Evolutionary conservation across 495 filamentous ascomycete genomes (phyloP), one percentile per base, ranked within the genome.

Genomic region (Melanomma pulvis-pyrius): DNA sequence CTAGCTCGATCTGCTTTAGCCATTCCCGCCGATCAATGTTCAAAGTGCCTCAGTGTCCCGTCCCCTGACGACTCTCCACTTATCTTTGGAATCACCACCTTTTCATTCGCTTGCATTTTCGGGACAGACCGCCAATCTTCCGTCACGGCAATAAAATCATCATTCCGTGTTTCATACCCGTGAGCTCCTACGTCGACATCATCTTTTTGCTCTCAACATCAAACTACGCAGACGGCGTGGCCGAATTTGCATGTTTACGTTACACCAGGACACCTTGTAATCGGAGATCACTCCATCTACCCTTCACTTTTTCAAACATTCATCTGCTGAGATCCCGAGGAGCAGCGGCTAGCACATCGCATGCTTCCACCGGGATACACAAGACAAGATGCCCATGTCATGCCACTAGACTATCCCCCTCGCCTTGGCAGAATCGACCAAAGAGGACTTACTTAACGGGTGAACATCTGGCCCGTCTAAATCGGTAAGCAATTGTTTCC

Each of bases 401-500:
- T 36, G 32, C 6, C 39, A 44, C 39, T 7, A 44, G 39, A 44
- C 39, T 44, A n/a, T 15, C 2, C 17, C 8, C 39, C 39, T 44
- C 39, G n/a, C 13, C 39, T 44, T 44, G 39, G 39, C 39, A 44
- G 13, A 6, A 6, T 15, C n/a, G 39, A 11, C 9, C 39, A 2
- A 3, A 6, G 3, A 44, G 17, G 8, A 50, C 4, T 50, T 50
- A 50, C 48, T n/a, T 25, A 50, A 50, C 21, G 9, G 12, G 5
- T 11, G 39, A 50, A n/a, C 48, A 50, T 50, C 48, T 50, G 48
- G 48, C 2, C 48, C 48, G n/a, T 50, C 22, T n/a, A 24, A 41
- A 24, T 50, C 48, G 1, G n/a, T 50, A 50, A 44, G 39, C 39
- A 44, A 25, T 50, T 28, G 48, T 50, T 28, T 28, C 25, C 21